Evolutionary conservation across 73 alveolate genomes (phyloP).

Genomic region (Effrenium voratum): DNA sequence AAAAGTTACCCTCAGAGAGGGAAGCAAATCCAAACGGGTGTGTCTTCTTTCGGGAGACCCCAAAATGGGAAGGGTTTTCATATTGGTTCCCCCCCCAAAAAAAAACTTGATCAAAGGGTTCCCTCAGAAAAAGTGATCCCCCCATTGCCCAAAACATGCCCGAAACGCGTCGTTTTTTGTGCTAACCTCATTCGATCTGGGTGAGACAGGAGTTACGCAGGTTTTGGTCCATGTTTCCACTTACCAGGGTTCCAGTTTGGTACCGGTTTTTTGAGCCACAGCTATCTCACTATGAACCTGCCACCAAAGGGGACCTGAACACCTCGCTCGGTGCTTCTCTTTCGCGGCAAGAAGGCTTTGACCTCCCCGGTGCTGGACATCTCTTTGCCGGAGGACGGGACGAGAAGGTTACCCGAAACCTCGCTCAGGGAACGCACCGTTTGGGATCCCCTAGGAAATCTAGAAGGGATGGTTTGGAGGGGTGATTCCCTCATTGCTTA

Average conservation of each 20-base stretch:
- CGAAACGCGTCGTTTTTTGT: neutral
- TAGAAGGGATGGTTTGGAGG: neutral
- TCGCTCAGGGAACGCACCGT: neutral
- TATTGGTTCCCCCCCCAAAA: too few species aligned
- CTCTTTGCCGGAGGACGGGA: conserved; percentile 9
- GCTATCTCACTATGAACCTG: too few species aligned
- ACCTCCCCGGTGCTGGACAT: conserved; percentile 63
- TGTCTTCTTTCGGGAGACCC: too few species aligned
- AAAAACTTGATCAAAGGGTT: too few species aligned
- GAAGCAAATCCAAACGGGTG: too few species aligned
- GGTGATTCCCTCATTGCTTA: neutral
- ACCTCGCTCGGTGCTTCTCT: neutral
- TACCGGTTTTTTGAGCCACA: too few species aligned
- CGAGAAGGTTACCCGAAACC: neutral
- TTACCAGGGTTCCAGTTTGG: too few species aligned
- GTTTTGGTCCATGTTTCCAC: neutral
- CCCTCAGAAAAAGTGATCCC: too few species aligned
- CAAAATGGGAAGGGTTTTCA: too few species aligned
- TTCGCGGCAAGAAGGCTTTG: neutral
- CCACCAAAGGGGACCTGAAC: too few species aligned
- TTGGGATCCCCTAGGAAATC: neutral
- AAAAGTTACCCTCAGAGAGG: too few species aligned
- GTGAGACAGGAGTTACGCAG: neutral
- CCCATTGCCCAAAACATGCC: too few species aligned
- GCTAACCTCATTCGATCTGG: neutral